Evolutionary conservation across 2,329 filamentous ascomycete genomes (phyloP).

Genomic region (Cladosporium oxysporum): DNA sequence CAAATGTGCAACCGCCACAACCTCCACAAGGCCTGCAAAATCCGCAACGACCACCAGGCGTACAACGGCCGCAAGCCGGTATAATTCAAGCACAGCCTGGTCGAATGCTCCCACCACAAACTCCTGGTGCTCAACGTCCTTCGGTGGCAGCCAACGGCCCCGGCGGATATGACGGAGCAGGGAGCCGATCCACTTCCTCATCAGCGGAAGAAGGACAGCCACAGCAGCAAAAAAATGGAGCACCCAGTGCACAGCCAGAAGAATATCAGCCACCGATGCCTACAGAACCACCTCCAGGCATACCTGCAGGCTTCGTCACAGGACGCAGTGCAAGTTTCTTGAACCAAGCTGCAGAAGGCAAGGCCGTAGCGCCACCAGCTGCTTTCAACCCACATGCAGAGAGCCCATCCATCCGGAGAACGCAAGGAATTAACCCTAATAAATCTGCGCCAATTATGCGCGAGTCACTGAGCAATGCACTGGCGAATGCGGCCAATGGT

Average conservation of each 20-base stretch:
- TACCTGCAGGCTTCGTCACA: slow-evolving; percentile 49
- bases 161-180: slow-evolving; percentile 24
- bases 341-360: slow-evolving; percentile 36
- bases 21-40: slow-evolving; percentile 28
- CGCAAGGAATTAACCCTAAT: slow-evolving; percentile 80
- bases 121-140: slow-evolving; percentile 31
- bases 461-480: slow-evolving; percentile 19
- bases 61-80: slow-evolving; percentile 27
- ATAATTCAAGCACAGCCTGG: slow-evolving; percentile 26
- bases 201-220: slow-evolving; percentile 27
- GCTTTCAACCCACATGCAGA: slow-evolving; percentile 53
- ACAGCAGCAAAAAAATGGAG: slow-evolving; percentile 19
- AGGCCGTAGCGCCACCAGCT: slow-evolving; percentile 37
- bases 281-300: slow-evolving; percentile 32
- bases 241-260: slow-evolving; percentile 17
- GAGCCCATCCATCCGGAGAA: slow-evolving; percentile 80
- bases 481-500: slow-evolving; percentile 18
- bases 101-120: slow-evolving; percentile 33
- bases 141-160: not conserved
- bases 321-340: slow-evolving; percentile 47
- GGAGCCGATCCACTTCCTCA: slow-evolving; percentile 34
- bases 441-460: slow-evolving; percentile 72
- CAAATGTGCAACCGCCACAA: slow-evolving; percentile 31
- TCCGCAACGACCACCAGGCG: slow-evolving; percentile 29
- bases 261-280: slow-evolving; percentile 27